These are phyloP conservation scores for Maudiozyma saulgeensis DNA, from an alignment of 805 yeast species.

Conservation along the genomic window DNA sequence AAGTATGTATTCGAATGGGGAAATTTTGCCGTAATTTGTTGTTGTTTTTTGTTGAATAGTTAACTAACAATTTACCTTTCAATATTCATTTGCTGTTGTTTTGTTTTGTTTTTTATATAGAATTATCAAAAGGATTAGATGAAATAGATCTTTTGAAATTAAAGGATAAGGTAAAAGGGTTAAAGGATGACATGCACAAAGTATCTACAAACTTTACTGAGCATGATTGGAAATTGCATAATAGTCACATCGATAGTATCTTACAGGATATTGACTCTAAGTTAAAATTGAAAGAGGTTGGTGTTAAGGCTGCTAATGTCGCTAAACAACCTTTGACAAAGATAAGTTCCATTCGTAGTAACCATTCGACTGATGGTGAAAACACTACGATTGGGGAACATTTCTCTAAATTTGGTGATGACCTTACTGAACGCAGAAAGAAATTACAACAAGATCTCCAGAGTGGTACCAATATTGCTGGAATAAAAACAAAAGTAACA, in stretches of 20 bases:
- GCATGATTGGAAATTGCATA: conserved; percentile 13
- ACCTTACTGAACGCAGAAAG: background rate
- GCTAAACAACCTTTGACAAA: conserved; percentile 1
- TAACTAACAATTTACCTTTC: background rate
- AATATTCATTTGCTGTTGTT: background rate
- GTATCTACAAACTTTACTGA: conserved; percentile 10
- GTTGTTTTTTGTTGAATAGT: background rate
- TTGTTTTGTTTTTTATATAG: background rate
- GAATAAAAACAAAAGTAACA: background rate
- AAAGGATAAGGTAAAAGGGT: conserved; percentile 4
- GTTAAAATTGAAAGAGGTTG: background rate
- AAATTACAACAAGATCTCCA: background rate
- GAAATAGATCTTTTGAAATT: background rate
- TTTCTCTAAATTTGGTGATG: background rate
- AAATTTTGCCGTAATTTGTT: too few species aligned
- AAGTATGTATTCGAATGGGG: background rate
- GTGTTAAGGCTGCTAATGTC: conserved; percentile 1
- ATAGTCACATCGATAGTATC: conserved; percentile 9
- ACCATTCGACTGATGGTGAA: background rate
- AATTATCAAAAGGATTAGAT: background rate
- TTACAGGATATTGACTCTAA: conserved; percentile 8
- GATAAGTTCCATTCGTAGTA: background rate
- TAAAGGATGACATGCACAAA: conserved; percentile 8
- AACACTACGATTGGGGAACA: background rate
- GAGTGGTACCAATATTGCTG: background rate